Percentiles rank a stretch among this genome's conserved stretches.
phyloP scores from a whole-genome alignment of 331 rosid species.

The Acacia pycnantha region DNA sequence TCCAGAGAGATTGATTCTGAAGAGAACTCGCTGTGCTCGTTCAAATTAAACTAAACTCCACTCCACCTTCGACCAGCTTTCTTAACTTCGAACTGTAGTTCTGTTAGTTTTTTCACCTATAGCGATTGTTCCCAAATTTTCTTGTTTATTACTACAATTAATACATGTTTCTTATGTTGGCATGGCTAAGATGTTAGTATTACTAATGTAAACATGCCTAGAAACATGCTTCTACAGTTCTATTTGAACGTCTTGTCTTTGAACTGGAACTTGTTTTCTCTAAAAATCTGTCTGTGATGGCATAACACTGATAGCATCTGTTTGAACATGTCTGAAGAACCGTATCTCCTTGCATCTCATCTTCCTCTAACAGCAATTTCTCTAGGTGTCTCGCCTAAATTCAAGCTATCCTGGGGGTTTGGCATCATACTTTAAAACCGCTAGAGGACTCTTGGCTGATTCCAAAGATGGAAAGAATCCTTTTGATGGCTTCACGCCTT shows the following conservation, averaged over 20 bases:
- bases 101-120: neutral
- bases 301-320: neutral
- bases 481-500: slow-evolving; percentile 90
- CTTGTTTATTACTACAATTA: too few species aligned
- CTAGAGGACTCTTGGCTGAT: slow-evolving; percentile 82
- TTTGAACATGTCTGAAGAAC: neutral
- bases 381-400: slow-evolving; percentile 67
- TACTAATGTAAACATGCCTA: neutral
- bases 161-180: neutral
- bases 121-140: neutral
- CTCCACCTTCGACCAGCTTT: neutral
- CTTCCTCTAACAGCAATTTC: slow-evolving; percentile 13
- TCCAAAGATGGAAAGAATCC: slow-evolving; percentile 88
- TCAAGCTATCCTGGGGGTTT: slow-evolving; percentile 92
- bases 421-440: slow-evolving; percentile 67
- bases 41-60: neutral
- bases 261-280: neutral
- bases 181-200: neutral
- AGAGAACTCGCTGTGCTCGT: neutral
- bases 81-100: neutral
- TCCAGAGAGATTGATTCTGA: neutral
- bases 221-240: neutral
- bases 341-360: slow-evolving; percentile 24
- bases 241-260: neutral
- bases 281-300: neutral